A percentile compares a stretch with the other conserved stretches of the same genome.
Conservation (phyloP, 2,329 filamentous ascomycete genomes). For the Trichophyton mentagrophytes region DNA sequence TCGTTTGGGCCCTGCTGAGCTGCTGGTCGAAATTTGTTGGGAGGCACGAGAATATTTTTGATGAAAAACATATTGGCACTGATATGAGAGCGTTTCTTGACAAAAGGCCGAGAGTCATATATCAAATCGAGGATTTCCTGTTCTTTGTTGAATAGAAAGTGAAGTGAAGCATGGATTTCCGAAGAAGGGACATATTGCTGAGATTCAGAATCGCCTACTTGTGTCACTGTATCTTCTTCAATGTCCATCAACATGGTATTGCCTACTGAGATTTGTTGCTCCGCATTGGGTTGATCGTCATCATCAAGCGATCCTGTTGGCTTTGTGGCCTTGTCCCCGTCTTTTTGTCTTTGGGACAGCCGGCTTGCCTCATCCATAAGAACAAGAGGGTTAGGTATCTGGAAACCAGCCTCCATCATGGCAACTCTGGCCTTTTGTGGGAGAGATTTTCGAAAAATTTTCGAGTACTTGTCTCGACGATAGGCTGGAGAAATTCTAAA, state of each 20-base stretch:
- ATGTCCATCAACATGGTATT: slow-evolving; percentile 32
- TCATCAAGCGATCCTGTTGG: slow-evolving; percentile 34
- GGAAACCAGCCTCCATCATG: slow-evolving; percentile 59
- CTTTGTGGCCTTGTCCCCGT: slow-evolving; percentile 11
- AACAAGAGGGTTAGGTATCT: slow-evolving; percentile 56
- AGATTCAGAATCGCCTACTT: slow-evolving; percentile 27
- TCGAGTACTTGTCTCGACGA: slow-evolving; percentile 80
- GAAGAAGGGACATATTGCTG: slow-evolving; percentile 71
- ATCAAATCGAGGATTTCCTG: slow-evolving; percentile 71
- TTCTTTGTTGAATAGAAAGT: slow-evolving; percentile 74
- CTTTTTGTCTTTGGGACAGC: slow-evolving; percentile 23
- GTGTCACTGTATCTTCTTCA: slow-evolving; percentile 22
- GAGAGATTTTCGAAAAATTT: slow-evolving; percentile 80
- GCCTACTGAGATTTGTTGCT: slow-evolving; percentile 46
- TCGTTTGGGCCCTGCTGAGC: slow-evolving; percentile 67
- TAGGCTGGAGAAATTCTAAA: slow-evolving; percentile 63
- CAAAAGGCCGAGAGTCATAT: slow-evolving; percentile 61
- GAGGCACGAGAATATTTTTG: slow-evolving; percentile 71
- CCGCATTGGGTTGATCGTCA: slow-evolving; percentile 45
- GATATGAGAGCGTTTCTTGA: slow-evolving; percentile 46
- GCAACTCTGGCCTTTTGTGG: slow-evolving; percentile 60
- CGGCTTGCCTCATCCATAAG: slow-evolving; percentile 40
- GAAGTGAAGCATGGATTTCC: slow-evolving; percentile 69
- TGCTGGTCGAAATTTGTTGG: slow-evolving; percentile 82
- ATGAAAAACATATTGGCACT: slow-evolving; percentile 90